phyloP scores from a whole-genome alignment of 768 basidiomycete species.

The Tulasnella calospora region DNA sequence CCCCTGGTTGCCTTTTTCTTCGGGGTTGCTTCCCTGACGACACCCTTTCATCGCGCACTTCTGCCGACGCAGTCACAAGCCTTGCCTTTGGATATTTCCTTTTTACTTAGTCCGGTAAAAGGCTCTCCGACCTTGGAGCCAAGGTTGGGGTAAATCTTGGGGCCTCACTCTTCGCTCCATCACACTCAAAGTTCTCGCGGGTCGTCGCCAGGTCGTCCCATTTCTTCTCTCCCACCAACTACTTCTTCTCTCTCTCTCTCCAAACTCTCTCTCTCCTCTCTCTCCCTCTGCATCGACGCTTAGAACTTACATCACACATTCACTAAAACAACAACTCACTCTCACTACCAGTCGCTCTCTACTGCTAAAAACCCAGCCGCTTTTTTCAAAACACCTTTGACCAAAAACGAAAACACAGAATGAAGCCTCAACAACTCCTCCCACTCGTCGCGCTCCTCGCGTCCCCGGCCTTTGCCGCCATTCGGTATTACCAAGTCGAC shows the following conservation, averaged over 20 bases:
- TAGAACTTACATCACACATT: neutral
- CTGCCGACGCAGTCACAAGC: neutral
- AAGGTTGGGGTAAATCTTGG: neutral
- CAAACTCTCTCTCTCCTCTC: neutral
- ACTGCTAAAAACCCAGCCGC: neutral
- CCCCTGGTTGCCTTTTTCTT: neutral
- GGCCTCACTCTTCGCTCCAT: neutral
- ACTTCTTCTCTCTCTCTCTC: neutral
- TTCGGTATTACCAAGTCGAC: neutral
- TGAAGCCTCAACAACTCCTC: conserved; percentile 5
- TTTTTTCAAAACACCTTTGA: neutral
- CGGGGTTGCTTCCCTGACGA: neutral
- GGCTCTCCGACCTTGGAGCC: neutral
- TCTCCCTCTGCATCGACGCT: neutral
- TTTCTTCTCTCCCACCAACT: neutral
- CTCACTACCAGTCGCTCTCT: neutral
- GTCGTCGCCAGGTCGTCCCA: neutral
- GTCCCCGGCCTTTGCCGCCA: neutral
- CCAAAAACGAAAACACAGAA: neutral
- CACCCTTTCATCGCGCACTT: neutral
- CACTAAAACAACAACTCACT: neutral
- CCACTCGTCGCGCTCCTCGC: conserved; percentile 12
- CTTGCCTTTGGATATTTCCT: neutral
- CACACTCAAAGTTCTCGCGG: neutral
- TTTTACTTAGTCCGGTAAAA: neutral